Conservation (phyloP, 148 eudicot genomes). For the Camellia japonica region DNA sequence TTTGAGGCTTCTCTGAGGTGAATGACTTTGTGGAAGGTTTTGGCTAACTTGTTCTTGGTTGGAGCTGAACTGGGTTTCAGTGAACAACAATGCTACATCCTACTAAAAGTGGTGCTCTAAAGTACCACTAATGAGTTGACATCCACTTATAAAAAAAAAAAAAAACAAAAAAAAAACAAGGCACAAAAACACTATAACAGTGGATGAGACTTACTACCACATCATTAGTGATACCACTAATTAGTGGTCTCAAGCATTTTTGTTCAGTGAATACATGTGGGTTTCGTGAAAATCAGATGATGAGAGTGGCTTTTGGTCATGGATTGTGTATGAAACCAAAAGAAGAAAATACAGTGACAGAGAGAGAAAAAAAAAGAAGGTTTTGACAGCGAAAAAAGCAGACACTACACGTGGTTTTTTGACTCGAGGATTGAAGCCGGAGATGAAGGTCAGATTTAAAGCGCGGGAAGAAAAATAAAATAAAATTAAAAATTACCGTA, state of each 20-base stretch:
- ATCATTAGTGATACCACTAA: too few relatives aligned
- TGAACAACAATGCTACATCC: too few relatives aligned
- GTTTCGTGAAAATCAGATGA: background rate
- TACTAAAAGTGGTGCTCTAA: too few relatives aligned
- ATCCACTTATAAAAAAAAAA: too few relatives aligned
- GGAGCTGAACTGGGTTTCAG: slow-evolving; percentile 42
- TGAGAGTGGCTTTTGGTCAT: background rate
- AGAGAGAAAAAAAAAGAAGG: background rate
- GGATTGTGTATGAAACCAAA: too few relatives aligned
- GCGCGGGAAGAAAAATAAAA: slow-evolving; percentile 32
- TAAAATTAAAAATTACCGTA: too few relatives aligned
- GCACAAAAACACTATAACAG: too few relatives aligned
- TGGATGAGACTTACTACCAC: too few relatives aligned
- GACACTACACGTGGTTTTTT: background rate
- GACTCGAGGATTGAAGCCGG: slow-evolving; percentile 16
- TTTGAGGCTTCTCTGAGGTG: slow-evolving; percentile 31
- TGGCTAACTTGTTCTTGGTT: slow-evolving; percentile 47
- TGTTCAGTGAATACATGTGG: slow-evolving; percentile 54
- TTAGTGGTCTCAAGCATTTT: too few relatives aligned
- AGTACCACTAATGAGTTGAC: too few relatives aligned
- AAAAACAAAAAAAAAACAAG: too few relatives aligned
- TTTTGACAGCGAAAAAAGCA: background rate
- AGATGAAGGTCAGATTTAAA: slow-evolving; percentile 26
- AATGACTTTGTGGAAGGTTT: slow-evolving; percentile 48
- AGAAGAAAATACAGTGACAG: too few relatives aligned